phyloP scores from a whole-genome alignment of 192 early-diverging fungal genomes.

The Haplosporangium gracile region DNA sequence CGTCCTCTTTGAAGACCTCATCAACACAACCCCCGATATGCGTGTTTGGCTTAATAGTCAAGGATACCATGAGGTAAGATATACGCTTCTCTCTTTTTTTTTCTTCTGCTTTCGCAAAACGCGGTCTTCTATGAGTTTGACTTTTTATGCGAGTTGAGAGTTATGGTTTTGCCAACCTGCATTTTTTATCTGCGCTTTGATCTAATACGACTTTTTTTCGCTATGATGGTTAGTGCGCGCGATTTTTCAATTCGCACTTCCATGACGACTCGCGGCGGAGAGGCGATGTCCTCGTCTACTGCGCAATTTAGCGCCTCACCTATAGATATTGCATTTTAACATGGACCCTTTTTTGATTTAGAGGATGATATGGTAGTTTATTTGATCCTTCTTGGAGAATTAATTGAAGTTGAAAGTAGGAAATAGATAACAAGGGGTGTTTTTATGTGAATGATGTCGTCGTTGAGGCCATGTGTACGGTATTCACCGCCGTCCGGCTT shows the following conservation, averaged over 20 bases:
- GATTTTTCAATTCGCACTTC: slow-evolving; percentile 96
- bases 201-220: background rate
- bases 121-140: background rate
- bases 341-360: too few species aligned
- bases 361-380: background rate
- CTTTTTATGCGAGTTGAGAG: too few species aligned
- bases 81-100: background rate
- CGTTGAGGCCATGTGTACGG: background rate
- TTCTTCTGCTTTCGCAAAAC: background rate
- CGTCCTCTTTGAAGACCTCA: slow-evolving; percentile 82
- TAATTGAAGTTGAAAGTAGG: too few species aligned
- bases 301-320: slow-evolving; percentile 19
- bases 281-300: slow-evolving; percentile 89
- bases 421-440: background rate
- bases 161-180: background rate
- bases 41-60: slow-evolving; percentile 43
- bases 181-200: slow-evolving; percentile 2
- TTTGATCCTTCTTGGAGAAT: too few species aligned
- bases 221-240: slow-evolving; percentile 62
- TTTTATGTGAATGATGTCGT: background rate
- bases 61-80: slow-evolving; percentile 70
- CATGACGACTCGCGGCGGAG: slow-evolving; percentile 81
- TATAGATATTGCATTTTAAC: background rate
- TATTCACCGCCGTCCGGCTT: slow-evolving; percentile 22
- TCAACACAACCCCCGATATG: slow-evolving; percentile 46